Evolutionary conservation across 192 early-diverging fungal species (phyloP).

Genomic region (Lobosporangium transversale): DNA sequence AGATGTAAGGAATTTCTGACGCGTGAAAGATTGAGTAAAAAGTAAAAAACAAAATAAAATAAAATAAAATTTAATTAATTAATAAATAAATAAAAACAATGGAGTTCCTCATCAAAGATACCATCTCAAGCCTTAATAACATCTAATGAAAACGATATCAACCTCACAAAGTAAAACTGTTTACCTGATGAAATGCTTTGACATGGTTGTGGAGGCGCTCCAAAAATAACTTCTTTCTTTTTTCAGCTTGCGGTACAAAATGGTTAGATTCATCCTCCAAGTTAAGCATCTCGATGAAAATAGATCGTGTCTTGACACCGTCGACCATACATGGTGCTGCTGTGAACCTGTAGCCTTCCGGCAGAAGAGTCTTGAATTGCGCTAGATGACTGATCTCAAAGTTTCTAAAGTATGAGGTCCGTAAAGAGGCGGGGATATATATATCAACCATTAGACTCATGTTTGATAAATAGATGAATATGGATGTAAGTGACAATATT

Average conservation of each 20-base stretch:
- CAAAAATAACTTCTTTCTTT: conserved; percentile 9
- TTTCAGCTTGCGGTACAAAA: conserved; percentile 24
- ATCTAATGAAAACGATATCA: too few relatives aligned
- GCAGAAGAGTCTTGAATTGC: conserved; percentile 41
- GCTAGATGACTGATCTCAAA: conserved; percentile 49
- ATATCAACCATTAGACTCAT: not conserved
- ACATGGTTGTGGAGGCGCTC: conserved; percentile 24
- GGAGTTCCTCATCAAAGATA: too few relatives aligned
- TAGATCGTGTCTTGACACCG: conserved; percentile 22
- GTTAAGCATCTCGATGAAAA: conserved; percentile 20
- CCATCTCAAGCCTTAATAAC: too few relatives aligned
- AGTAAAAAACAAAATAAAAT: too few relatives aligned
- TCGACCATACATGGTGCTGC: conserved; percentile 31
- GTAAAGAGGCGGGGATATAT: too few relatives aligned
- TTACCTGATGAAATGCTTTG: conserved; percentile 23
- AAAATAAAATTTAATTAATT: too few relatives aligned
- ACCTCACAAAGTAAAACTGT: too few relatives aligned
- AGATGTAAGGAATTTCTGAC: conserved; percentile 28
- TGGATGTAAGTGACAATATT: not conserved
- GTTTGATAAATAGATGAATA: not conserved
- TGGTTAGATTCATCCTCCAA: conserved; percentile 16
- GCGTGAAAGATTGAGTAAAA: too few relatives aligned
- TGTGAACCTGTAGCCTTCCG: conserved; percentile 26
- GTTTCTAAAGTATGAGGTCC: conserved; percentile 11
- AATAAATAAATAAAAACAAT: too few relatives aligned